These are phyloP conservation scores for Xylaria hypoxylon DNA, from an alignment of 2,329 filamentous ascomycete species.

Conservation along the genomic window DNA sequence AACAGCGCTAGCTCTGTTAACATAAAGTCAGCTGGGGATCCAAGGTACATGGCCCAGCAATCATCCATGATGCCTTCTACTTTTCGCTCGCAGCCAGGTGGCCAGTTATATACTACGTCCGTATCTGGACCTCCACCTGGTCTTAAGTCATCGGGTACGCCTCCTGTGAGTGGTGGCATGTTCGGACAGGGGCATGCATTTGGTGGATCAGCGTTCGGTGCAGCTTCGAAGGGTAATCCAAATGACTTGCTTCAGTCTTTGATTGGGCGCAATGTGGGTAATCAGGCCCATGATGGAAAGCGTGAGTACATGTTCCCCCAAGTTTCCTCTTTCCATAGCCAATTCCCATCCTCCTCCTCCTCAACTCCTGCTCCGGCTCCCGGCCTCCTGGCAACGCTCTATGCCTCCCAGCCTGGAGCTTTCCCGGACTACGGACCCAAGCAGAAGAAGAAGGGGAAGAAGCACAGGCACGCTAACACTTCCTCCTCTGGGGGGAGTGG, in stretches of 20 bases:
- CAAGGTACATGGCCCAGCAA: constrained; percentile 85
- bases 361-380: constrained; percentile 92
- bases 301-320: constrained; percentile 78
- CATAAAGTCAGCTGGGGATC: constrained; percentile 82
- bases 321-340: constrained; percentile 89
- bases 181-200: constrained; percentile 92
- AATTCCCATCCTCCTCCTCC: constrained; percentile 84
- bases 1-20: constrained; percentile 69
- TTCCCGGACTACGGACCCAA: constrained; percentile 94
- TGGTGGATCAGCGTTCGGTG: constrained; percentile 76
- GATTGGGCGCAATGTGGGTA: constrained; percentile 75
- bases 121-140: constrained; percentile 95
- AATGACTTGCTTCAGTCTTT: constrained; percentile 85
- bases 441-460: constrained; percentile 99
- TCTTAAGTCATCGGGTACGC: constrained; percentile 93
- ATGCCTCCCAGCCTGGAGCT: constrained; percentile 84
- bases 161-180: constrained; percentile 77
- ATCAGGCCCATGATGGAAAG: constrained; percentile 88
- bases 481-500: constrained; percentile 99
- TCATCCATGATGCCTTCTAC: constrained; percentile 84
- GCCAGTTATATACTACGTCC: constrained; percentile 83
- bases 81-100: constrained; percentile 69
- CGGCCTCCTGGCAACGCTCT: constrained; percentile 91
- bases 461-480: constrained; percentile 99
- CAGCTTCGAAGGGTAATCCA: constrained; percentile 74